phyloP scores from a whole-genome alignment of 2,329 filamentous ascomycete genomes.

The Teratosphaeria viscida region DNA sequence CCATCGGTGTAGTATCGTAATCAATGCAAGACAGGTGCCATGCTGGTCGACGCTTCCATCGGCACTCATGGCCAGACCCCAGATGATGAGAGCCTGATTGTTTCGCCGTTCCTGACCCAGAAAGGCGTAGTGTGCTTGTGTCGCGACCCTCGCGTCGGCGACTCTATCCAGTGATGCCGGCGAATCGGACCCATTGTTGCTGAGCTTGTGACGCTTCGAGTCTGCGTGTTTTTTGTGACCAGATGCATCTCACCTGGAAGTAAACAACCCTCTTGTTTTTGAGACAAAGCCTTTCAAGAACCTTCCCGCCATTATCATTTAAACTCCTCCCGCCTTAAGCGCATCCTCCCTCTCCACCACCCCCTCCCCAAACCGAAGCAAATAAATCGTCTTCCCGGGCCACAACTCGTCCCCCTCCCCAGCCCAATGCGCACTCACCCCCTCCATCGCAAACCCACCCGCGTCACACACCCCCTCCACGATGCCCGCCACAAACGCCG shows the following conservation, averaged over 20 bases:
- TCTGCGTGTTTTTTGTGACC: not conserved
- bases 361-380: conserved; percentile 85
- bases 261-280: not conserved
- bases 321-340: conserved; percentile 23
- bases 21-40: too few species aligned
- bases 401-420: conserved; percentile 58
- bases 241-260: not conserved
- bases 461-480: conserved; percentile 94
- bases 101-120: too few species aligned
- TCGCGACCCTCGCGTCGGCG: too few species aligned
- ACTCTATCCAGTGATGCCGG: too few species aligned
- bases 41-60: too few species aligned
- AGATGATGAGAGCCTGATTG: too few species aligned
- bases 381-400: conserved; percentile 90
- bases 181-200: too few species aligned
- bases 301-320: not conserved
- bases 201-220: not conserved
- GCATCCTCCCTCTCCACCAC: conserved; percentile 79
- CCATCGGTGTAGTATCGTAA: conserved; percentile 2
- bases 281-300: not conserved
- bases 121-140: too few species aligned
- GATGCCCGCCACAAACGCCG: conserved; percentile 87
- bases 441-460: conserved; percentile 69
- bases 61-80: too few species aligned
- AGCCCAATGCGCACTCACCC: conserved; percentile 76